Evolutionary conservation across 73 alveolate species (phyloP), one percentile per base, ranked within the genome.

Genomic region (Tetrahymena borealis): DNA sequence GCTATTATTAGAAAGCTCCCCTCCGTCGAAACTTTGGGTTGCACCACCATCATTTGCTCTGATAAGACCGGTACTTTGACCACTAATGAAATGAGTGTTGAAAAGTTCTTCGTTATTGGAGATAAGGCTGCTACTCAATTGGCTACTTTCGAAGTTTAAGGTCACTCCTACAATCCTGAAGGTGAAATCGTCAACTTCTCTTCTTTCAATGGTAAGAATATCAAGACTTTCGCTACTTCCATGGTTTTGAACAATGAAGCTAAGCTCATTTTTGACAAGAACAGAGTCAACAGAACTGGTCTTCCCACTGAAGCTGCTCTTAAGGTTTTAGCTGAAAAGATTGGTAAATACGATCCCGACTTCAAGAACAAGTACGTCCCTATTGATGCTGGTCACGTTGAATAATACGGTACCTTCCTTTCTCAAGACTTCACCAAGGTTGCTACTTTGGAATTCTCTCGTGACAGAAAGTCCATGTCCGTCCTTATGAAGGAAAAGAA

Each of bases 31-130:
- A 98, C 99, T 0, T 95, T 98, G 32, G 99, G 99, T 10, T 98
- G 99, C 97, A 98, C 99, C 12, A 97, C 99, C n/a, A 97, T 98
- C 33, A 98, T 98, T 78, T 98, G 99, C 96, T 96, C 99, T 32
- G 99, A 98, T 94, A 98, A 98, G 96, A 98, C 99, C 31, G 99
- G 99, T 37, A 98, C 99, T 11, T 92, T 98, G 92, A 98, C 99
- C n/a, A 95, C 98, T 90, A 98, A 98, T 94, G 98, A 97, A 92
- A 96, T 96, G 98, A 92, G 98, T 90, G 98, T 97, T 32, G 96
- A 96, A 37, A 94, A 95, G 60, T 85, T 98, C 90, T 94, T 95
- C 33, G 85, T 93, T 92, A 78, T 95, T 78, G 42, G 40, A 28
- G 98, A 95, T 31, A 38, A 39, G 7, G 78, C 40, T 32, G 90